These are phyloP conservation scores for Luffa acutangula DNA, from an alignment of 306 rosid species.

Conservation along the genomic window DNA sequence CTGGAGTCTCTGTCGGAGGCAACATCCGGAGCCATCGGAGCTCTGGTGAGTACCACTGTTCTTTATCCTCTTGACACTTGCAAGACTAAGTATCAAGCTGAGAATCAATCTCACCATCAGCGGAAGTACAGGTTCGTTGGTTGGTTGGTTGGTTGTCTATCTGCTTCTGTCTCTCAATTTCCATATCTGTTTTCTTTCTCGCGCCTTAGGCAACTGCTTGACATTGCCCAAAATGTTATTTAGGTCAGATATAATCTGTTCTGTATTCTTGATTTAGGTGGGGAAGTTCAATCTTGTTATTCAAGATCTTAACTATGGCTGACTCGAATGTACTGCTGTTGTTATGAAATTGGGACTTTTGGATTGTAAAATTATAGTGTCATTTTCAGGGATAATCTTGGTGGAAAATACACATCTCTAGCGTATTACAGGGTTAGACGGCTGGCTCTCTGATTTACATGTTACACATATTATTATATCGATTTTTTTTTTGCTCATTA, in stretches of 20 bases:
- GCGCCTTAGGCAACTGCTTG: background rate
- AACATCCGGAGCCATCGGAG: constrained; percentile 90
- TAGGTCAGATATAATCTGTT: background rate
- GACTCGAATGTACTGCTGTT: background rate
- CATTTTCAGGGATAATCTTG: background rate
- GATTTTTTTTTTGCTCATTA: background rate
- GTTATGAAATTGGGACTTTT: background rate
- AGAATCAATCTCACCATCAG: constrained; percentile 57
- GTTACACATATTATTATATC: background rate
- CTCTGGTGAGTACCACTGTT: constrained; percentile 81
- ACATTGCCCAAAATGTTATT: background rate
- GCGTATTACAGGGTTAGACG: background rate
- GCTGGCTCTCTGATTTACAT: background rate
- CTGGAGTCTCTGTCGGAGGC: constrained; percentile 82
- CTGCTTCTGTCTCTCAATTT: background rate
- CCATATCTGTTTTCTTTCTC: background rate
- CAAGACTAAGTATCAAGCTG: constrained; percentile 96
- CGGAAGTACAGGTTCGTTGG: constrained; percentile 60
- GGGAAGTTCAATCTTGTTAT: background rate
- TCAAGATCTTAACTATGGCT: background rate
- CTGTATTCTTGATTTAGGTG: background rate
- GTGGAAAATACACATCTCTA: background rate
- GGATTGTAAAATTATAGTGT: background rate
- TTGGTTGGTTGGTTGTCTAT: background rate
- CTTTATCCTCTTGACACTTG: constrained; percentile 94